Evolutionary conservation across 306 rosid species (phyloP), one percentile per base, ranked within the genome.

Genomic region (Cyamopsis tetragonoloba): DNA sequence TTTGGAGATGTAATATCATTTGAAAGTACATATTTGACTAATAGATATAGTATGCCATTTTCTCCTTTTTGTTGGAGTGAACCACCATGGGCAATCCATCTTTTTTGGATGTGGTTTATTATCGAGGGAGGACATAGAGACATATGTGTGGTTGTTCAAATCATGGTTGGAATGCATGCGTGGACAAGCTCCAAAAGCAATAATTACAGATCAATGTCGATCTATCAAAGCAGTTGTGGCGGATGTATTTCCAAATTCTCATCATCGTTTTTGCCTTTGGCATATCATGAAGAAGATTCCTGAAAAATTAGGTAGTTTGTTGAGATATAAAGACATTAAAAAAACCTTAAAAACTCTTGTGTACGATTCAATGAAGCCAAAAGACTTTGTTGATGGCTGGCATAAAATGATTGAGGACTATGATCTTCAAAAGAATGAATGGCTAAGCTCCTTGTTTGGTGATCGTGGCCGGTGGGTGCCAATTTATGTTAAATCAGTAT

Each of bases 371-470:
- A 37, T 27, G 19, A 35, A 19, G 2, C 8, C 37, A 26, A 39
- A 47, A 4, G 67, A 70, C 17, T 70, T 77, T 34, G 46, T 62
- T 30, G 39, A 62, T 47, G 27, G 44, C n/a, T 78, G 71, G 82
- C 20, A 14, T 9, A 14, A 4, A 42, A 30, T 71, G 23, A 42
- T 67, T 6, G 13, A 57, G 34, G 37, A 49, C 3, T 66, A 56
- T n/a, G 26, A 44, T 46, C 38, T 72, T 9, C 1, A 35, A 6
- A 28, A 58, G 12, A 57, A 58, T 58, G 3, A 8, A 12, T 49
- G 32, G 57, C 23, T 49, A 23, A 22, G 6, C 56, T 50, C 32
- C 1, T 50, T 50, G 8, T 23, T 20, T 50, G 3, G 3, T 8
- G 8, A 50, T 23, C 18, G 3, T 24, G 0, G 18, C 6, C 28